A percentile compares a stretch with the other conserved stretches of the same genome.
phyloP scores from a whole-genome alignment of 768 basidiomycete species.

The Termitomyces sp. region DNA sequence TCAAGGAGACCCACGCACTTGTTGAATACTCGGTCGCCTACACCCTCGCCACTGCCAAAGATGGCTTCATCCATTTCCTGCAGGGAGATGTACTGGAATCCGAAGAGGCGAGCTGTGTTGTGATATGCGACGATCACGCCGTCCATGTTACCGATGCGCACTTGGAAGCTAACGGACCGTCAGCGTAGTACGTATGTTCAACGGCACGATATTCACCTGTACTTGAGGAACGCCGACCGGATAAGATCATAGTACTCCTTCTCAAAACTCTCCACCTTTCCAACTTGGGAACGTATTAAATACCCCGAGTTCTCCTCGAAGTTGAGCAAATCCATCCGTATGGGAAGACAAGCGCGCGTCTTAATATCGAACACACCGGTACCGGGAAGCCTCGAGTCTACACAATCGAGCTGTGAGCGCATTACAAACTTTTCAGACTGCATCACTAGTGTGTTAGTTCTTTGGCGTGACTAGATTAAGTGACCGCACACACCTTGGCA shows the following conservation, averaged over 20 bases:
- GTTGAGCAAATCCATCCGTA: constrained; percentile 83
- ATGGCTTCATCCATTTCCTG: constrained; percentile 82
- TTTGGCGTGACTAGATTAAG: no score
- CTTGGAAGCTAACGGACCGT: constrained; percentile 69
- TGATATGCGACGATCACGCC: constrained; percentile 87
- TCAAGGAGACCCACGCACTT: constrained; percentile 73
- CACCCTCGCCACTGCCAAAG: constrained; percentile 49
- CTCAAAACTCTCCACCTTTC: constrained; percentile 77
- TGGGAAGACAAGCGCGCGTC: constrained; percentile 80
- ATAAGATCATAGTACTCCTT: constrained; percentile 93
- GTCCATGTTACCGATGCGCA: constrained; percentile 95
- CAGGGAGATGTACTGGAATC: constrained; percentile 89
- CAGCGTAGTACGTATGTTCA: background rate
- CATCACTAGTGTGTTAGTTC: background rate
- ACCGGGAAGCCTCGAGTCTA: constrained; percentile 76
- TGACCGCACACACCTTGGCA: constrained; percentile 52
- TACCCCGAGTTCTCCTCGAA: constrained; percentile 80
- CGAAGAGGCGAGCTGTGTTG: constrained; percentile 82
- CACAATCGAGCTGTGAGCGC: constrained; percentile 93
- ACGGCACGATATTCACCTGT: constrained; percentile 46
- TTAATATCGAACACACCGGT: constrained; percentile 96
- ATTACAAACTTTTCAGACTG: constrained; percentile 69
- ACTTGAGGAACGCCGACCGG: constrained; percentile 92
- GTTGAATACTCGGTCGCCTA: constrained; percentile 72
- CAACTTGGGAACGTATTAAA: constrained; percentile 57